Percentiles rank a stretch among this genome's conserved stretches.
Evolutionary conservation across 345 rosid species (phyloP).

Genomic region (Eucalyptus tenuipes): DNA sequence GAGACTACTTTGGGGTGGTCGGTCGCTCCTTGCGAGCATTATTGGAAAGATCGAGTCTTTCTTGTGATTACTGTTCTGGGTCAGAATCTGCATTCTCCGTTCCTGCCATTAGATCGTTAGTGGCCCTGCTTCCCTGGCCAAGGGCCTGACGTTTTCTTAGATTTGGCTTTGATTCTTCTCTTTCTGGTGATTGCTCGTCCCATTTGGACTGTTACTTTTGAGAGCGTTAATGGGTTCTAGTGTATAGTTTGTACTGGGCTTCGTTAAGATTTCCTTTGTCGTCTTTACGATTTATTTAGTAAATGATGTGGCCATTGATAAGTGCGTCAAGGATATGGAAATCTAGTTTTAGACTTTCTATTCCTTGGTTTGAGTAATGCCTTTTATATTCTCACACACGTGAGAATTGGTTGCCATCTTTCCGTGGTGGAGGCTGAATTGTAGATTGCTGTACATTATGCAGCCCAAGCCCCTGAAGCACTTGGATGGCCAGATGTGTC

Average conservation of each 20-base stretch:
- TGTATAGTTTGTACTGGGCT: not conserved
- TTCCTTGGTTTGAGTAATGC: not conserved
- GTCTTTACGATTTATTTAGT: not conserved
- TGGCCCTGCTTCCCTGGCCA: not conserved
- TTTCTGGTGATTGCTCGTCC: not conserved
- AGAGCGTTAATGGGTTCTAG: not conserved
- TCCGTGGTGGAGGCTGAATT: not conserved
- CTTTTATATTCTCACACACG: not conserved
- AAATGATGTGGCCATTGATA: not conserved
- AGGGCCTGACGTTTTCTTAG: not conserved
- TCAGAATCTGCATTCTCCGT: not conserved
- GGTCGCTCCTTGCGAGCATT: not conserved
- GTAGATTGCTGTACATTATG: constrained; percentile 1
- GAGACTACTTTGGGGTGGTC: not conserved
- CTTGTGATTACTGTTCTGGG: not conserved
- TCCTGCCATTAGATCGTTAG: not conserved
- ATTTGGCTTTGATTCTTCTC: not conserved
- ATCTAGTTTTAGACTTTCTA: not conserved
- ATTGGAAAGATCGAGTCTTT: not conserved
- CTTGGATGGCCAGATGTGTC: constrained; percentile 70
- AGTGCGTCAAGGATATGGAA: not conserved
- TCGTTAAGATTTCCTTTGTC: not conserved
- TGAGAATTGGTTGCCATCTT: not conserved
- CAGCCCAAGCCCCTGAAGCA: constrained; percentile 86
- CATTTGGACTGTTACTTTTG: not conserved